Base-by-base conservation (phyloP, 1,284 basidiomycete species). In the Peniophora sp. region DNA sequence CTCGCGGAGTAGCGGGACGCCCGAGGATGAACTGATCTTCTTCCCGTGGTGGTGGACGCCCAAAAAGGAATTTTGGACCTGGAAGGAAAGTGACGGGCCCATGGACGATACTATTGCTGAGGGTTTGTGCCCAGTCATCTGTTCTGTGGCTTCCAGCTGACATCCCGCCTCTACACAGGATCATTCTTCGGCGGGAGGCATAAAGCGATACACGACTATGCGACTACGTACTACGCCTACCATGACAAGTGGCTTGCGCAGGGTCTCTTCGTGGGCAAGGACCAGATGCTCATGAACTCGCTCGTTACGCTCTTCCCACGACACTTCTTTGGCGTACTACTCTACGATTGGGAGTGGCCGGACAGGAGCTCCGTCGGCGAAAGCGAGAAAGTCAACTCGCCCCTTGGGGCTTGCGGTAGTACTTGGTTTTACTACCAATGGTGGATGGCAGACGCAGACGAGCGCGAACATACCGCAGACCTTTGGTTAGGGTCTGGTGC, bases 161-260 rank as follows among this genome's bases (percentile, higher is more conserved):
- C 27, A 5, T 32, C 39, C 34, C 15, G 20, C 15, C n/a, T 27
- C 15, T 20, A 24, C 15, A 18, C 54, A 78, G 78, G 73, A n/a
- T 75, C 76, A 1, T 79, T 79, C 59, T 79, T 79, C 48, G 78
- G 78, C 8, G 76, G 76, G 3, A 60, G 68, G 0, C 70, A 72
- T 1, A 32, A 53, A 6, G 64, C 72, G 0, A 60, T 78, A 11
- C 52, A 60, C 9, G 76, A 74, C 74, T 79, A 66, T 62, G 60
- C 65, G 2, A 51, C 59, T 3, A 61, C 64, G 1, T 80, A 69
- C 58, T 80, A 77, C 57, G 63, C 66, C 0, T 75, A 75, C 52
- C 77, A 79, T 58, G 65, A 78, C 60, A 53, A 69, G 51, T 79
- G 76, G 59, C 65, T 73, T 37, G 55, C 60, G 1, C 62, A 61